Evolutionary conservation across 2,329 filamentous ascomycete genomes (phyloP), one percentile per base, ranked within the genome.

Genomic region (Cytospora schulzeri): DNA sequence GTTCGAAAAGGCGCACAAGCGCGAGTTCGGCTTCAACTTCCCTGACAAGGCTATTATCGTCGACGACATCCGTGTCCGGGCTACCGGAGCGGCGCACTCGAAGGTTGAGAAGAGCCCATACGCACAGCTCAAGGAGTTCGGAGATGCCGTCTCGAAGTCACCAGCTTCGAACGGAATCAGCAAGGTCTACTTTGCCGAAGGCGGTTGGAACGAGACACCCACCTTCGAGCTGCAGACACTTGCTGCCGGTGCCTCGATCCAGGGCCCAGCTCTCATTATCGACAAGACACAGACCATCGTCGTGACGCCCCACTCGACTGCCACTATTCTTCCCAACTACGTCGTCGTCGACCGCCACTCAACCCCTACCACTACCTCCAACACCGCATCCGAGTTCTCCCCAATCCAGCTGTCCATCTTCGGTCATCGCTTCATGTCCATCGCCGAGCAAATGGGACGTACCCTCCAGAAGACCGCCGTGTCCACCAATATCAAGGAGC

Each of bases 391-490:
- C 5, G 88, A 91, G 70, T 91, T 91, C 88, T 88, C 88, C 1
- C 89, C 89, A 0, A 90, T 93, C 69, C 83, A 91, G 74, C 81
- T 94, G 1, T 90, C 86, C 69, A 89, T 93, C 65, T 93, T 94
- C 70, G 89, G 87, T 0, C 90, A 93, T 73, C 83, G 91, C 3
- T 94, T 94, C 77, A 93, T 93, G 91, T 87, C 88, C 3, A 91
- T 93, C 67, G 91, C 91, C 0, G 91, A 93, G 74, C 91, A 93
- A 71, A 93, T 93, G 90, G 91, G 91, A 0, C 82, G 88, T 59
- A 88, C 89, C 4, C 76, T 94, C n/a, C 89, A 93, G 71, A 92
- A 92, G 77, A 92, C 90, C 0, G 88, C 87, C 69, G 88, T 93
- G 17, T 89, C 85, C 63, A 91, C 88, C 0, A 93, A 93, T 69